Evolutionary conservation across 208 protist genomes (phyloP), one percentile per base, ranked within the genome.

Genomic region (Angomonas deanei): DNA sequence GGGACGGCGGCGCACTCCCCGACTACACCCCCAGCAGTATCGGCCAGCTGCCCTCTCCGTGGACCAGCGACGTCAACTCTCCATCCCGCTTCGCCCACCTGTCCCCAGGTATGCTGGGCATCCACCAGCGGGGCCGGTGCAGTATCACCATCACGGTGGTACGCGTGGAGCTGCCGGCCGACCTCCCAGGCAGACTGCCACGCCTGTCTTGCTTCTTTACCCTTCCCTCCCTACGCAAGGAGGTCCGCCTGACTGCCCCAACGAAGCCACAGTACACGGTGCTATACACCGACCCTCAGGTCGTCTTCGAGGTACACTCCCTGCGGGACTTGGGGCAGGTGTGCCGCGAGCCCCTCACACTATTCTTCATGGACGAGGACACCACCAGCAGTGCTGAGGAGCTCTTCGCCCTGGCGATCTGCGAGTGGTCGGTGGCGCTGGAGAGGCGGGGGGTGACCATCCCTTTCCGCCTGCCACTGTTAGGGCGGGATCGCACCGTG

Each of bases 311-410:
- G 8, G 85, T 64, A 2, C 78, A 91, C 53, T 64, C 76, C 8
- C 61, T 92, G 11, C 24, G 15, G 8, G 65, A 87, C 39, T 58
- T 87, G 42, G 65, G 80, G 1, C 65, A 67, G 6, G 62, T 84
- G 21, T 72, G 76, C 52, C 81, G 86, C 0, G 84, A 89, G 64
- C 86, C 84, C n/a, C 82, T 96, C 5, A 81, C 83, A 15, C 50
- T 96, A 11, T 93, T 92, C 68, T 80, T 93, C 38, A 59, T 89
- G 13, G 84, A 93, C 49, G 89, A 88, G 39, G 81, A 82, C 21
- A 74, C 73, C 28, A 27, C 5, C 11, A 36, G 42, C 11, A 36
- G 42, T 5, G 21, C 30, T 21, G 38, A 61, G 23, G 68, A 48
- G 58, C 81, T 89, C n/a, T 96, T 85, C 80, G 86, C 84, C 11